A percentile compares a stretch with the other conserved stretches of the same genome.
phyloP scores from a whole-genome alignment of 495 filamentous ascomycete genomes.

The Talaromyces ruber region DNA sequence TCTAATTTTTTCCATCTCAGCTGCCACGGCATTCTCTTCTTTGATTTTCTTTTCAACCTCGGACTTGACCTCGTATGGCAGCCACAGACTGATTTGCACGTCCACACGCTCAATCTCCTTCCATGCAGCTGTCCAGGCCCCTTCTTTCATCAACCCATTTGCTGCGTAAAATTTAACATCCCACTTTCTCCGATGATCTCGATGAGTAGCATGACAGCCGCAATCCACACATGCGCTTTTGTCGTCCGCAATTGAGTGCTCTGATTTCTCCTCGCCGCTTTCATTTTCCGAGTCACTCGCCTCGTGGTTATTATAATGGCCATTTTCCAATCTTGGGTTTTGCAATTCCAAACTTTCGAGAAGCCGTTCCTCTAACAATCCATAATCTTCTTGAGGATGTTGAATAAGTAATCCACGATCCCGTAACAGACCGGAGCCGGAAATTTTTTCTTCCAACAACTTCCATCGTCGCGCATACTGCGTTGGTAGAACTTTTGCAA shows the following conservation, averaged over 20 bases:
- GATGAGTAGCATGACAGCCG: constrained; percentile 44
- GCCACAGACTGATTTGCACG: constrained; percentile 74
- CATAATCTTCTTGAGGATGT: constrained; percentile 85
- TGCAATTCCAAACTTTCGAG: constrained; percentile 78
- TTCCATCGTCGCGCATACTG: constrained; percentile 63
- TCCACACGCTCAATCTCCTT: constrained; percentile 96
- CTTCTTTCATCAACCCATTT: constrained; percentile 86
- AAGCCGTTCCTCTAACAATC: constrained; percentile 85
- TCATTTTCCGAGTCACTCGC: constrained; percentile 28
- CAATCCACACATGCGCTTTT: constrained; percentile 52
- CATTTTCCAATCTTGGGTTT: constrained; percentile 64
- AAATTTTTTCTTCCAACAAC: constrained; percentile 63
- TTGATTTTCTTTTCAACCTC: constrained; percentile 34
- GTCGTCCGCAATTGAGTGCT: constrained; percentile 34
- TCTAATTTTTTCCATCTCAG: constrained; percentile 12
- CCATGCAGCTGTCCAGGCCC: constrained; percentile 92
- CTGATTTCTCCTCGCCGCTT: constrained; percentile 30
- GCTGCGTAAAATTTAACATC: constrained; percentile 84
- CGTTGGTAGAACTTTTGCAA: constrained; percentile 48
- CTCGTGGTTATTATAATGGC: constrained; percentile 51
- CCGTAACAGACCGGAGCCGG: constrained; percentile 59
- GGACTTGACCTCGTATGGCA: constrained; percentile 43
- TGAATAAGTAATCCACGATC: constrained; percentile 80
- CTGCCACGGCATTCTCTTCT: constrained; percentile 14
- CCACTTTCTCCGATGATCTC: constrained; percentile 52